Conservation (phyloP, 2,329 filamentous ascomycete species). For the Chrysoporthe cubensis region DNA sequence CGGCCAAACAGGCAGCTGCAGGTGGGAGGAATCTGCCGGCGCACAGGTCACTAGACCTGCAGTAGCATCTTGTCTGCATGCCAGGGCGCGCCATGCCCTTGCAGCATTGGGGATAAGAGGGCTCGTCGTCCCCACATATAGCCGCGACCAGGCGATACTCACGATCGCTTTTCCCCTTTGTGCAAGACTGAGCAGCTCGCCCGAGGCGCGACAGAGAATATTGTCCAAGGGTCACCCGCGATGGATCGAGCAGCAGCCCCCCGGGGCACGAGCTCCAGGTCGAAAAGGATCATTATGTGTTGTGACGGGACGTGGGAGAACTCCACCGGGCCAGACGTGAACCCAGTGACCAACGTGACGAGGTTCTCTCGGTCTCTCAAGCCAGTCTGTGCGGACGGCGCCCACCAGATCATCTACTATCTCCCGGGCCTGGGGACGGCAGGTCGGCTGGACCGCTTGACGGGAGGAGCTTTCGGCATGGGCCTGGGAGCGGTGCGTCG, state of each 20-base stretch:
- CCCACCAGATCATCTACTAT: slow-evolving; percentile 39
- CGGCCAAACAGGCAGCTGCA: slow-evolving; percentile 11
- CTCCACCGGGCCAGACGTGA: slow-evolving; percentile 32
- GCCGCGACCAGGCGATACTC: neutral
- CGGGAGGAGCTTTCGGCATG: slow-evolving; percentile 40
- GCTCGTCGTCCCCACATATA: neutral
- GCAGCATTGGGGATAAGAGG: neutral
- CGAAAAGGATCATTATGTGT: slow-evolving; percentile 38
- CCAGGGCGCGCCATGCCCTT: neutral
- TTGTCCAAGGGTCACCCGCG: neutral
- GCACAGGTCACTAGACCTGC: neutral
- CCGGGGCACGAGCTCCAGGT: neutral
- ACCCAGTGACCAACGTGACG: slow-evolving; percentile 39
- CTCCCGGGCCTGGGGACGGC: slow-evolving; percentile 39
- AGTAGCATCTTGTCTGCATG: neutral
- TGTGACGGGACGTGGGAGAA: slow-evolving; percentile 43
- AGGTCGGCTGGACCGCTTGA: slow-evolving; percentile 35
- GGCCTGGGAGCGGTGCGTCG: slow-evolving; percentile 35
- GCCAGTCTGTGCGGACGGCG: slow-evolving; percentile 34
- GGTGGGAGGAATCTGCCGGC: neutral
- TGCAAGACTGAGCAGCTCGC: neutral
- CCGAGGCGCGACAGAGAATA: neutral
- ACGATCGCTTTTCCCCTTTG: neutral
- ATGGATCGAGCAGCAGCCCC: slow-evolving; percentile 9
- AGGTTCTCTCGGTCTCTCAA: slow-evolving; percentile 35